Percentiles rank a stretch among this genome's conserved stretches.
Evolutionary conservation across 108 stramenopile genomes (phyloP).

Genomic region (Craspedostauros australis): DNA sequence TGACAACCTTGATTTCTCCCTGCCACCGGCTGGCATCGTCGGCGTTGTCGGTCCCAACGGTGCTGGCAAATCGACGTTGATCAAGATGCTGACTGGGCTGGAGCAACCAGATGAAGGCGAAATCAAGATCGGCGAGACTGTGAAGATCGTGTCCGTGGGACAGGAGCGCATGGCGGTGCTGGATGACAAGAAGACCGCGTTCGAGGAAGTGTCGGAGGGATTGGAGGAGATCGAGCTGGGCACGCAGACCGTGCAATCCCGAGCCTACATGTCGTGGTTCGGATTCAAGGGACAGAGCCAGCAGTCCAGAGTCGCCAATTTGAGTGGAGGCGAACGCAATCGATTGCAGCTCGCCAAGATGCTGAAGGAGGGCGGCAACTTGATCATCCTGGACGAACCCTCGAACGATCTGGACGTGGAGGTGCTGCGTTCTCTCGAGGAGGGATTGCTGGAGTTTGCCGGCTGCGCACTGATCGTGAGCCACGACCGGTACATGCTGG

Average conservation of each 20-base stretch:
- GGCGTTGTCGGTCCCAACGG: constrained; percentile 85
- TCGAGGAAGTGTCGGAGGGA: constrained; percentile 78
- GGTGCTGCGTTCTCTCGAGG: constrained; percentile 80
- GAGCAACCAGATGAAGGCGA: constrained; percentile 73
- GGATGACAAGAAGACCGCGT: constrained; percentile 79
- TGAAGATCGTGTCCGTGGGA: constrained; percentile 84
- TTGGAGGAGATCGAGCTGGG: constrained; percentile 88
- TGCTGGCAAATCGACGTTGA: constrained; percentile 79
- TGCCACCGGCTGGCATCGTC: constrained; percentile 89
- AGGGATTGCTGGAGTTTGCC: constrained; percentile 86
- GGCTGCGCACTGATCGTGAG: constrained; percentile 92
- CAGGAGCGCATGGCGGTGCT: constrained; percentile 91
- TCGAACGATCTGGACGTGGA: constrained; percentile 88
- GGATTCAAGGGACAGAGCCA: constrained; percentile 85
- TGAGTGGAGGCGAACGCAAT: constrained; percentile 92
- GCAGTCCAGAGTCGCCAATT: constrained; percentile 78
- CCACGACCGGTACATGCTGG: constrained; percentile 96
- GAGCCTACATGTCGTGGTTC: constrained; percentile 89
- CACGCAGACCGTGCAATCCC: constrained; percentile 57
- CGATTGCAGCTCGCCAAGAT: constrained; percentile 90
- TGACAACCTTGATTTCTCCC: constrained; percentile 75
- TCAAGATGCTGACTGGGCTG: constrained; percentile 86
- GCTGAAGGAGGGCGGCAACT: constrained; percentile 79
- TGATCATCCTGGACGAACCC: constrained; percentile 81
- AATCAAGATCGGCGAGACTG: constrained; percentile 83